phyloP scores from a whole-genome alignment of 2,329 filamentous ascomycete genomes.

The Trichoderma koningiopsis region DNA sequence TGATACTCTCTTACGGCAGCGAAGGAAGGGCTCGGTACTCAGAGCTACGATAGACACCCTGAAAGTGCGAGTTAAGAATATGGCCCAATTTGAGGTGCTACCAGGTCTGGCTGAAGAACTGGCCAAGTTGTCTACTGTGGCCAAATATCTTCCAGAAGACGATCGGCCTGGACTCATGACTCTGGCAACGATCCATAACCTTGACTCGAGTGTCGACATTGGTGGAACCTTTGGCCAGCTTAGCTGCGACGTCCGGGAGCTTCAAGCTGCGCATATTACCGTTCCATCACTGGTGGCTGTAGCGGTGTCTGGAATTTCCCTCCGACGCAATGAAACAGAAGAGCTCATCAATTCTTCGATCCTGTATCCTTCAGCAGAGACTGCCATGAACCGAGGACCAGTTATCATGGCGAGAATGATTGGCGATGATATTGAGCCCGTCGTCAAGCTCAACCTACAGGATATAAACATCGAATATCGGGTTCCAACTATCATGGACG shows the following conservation, averaged over 20 bases:
- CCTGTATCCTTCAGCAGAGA: constrained; percentile 34
- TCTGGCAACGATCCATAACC: constrained; percentile 65
- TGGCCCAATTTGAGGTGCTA: constrained; percentile 68
- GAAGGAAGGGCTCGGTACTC: constrained; percentile 82
- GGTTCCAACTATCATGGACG: constrained; percentile 77
- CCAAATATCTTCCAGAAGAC: constrained; percentile 95
- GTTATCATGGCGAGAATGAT: constrained; percentile 89
- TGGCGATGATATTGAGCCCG: constrained; percentile 90
- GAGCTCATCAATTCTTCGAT: constrained; percentile 64
- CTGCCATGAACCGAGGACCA: constrained; percentile 34
- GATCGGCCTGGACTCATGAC: constrained; percentile 87
- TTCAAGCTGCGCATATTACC: constrained; percentile 79
- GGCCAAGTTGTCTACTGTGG: constrained; percentile 78
- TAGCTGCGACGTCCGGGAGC: constrained; percentile 58
- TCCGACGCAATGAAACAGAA: constrained; percentile 68
- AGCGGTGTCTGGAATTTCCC: constrained; percentile 64
- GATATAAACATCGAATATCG: constrained; percentile 87
- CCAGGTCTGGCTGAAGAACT: constrained; percentile 76
- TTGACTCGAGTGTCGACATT: constrained; percentile 64
- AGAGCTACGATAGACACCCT: constrained; percentile 68
- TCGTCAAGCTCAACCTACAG: constrained; percentile 83
- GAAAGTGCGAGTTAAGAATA: constrained; percentile 62
- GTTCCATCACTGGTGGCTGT: constrained; percentile 80
- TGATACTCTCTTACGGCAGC: constrained; percentile 83
- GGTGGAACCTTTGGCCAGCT: constrained; percentile 69